Percentiles rank a stretch among this genome's conserved stretches.
Conservation (phyloP, 2,329 filamentous ascomycete genomes). For the Chrysoporthe cubensis region DNA sequence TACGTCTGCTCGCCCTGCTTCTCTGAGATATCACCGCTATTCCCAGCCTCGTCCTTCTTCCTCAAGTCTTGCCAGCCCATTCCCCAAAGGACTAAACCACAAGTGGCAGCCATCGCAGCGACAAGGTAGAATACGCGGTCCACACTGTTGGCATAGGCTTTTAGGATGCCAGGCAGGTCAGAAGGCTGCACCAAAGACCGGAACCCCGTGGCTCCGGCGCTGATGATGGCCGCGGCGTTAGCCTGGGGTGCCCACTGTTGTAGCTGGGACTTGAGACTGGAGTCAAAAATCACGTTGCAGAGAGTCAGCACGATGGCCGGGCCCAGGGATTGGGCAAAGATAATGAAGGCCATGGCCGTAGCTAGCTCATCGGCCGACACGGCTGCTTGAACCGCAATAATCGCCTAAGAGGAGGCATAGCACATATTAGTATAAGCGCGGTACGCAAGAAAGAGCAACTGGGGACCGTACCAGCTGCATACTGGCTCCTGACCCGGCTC, state of each 20-base stretch:
- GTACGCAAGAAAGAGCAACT: too few relatives aligned
- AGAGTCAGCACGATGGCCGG: not conserved
- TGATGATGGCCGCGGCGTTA: not conserved
- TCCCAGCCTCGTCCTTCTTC: too few relatives aligned
- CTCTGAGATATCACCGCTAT: too few relatives aligned
- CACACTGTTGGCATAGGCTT: not conserved
- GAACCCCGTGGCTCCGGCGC: not conserved
- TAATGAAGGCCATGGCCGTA: not conserved
- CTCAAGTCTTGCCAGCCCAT: constrained; percentile 6
- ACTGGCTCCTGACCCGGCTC: constrained; percentile 1
- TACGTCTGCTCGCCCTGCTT: not conserved
- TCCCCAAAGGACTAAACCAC: not conserved
- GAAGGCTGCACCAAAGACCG: not conserved
- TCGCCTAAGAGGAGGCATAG: too few relatives aligned
- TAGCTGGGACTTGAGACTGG: not conserved
- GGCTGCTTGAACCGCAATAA: too few relatives aligned
- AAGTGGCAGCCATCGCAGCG: not conserved
- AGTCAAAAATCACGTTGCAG: not conserved
- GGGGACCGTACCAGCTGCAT: not conserved
- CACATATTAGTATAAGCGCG: too few relatives aligned
- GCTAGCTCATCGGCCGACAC: not conserved
- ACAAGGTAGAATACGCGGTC: not conserved
- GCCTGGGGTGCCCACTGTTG: not conserved
- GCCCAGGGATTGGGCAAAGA: not conserved
- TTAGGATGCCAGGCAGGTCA: not conserved